Base-by-base conservation (phyloP, 169 alveolate species). In the Cryptosporidium ryanae region DNA sequence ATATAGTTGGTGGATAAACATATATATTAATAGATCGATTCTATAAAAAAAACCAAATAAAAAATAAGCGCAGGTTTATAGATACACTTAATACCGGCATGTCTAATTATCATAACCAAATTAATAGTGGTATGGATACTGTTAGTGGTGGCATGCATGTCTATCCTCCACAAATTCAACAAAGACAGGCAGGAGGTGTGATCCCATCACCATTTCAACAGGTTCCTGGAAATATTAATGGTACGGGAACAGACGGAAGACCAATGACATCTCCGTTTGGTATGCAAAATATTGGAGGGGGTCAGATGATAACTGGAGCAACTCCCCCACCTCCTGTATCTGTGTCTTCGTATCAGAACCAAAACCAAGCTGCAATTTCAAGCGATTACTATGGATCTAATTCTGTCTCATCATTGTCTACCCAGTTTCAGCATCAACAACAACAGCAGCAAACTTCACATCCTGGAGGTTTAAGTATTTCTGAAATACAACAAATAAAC, bases 401-500 rank as follows among this genome's bases (percentile, higher is more conserved):
- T 52, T 6, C 27, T 52, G 27, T 52, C 13, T 21, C 63, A 12
- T n/a, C 63, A 52, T n/a, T 17, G 5, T 52, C 63, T 52, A 52
- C 21, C 27, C 63, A 52, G 12, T 52, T 52, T 52, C 31, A 52
- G 2, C 63, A 52, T 0, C 21, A n/a, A 8, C 21, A 52, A 0
- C 63, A 52, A 1, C 21, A n/a, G 31, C 21, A 52, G 1, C 21
- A 50, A 18, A 34, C 49, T 8, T 7, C 54, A 21, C 34, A 25
- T n/a, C 34, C 25, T 15, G 64, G 87, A 6, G 64, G 64, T n/a
- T 12, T 61, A 21, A 55, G 48, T 18, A 57, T 76, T 23, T 25
- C 57, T 4, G 87, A 76, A 61, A 76, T 76, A 25, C 87, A 76
- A 48, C 87, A 76, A 27, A 31, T 76, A 15, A 76, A 76, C 43